Percentiles rank a stretch among this genome's conserved stretches.
Evolutionary conservation across 176 grass and related monocot genomes (phyloP).

Genomic region (Echinochloa phyllopogon): DNA sequence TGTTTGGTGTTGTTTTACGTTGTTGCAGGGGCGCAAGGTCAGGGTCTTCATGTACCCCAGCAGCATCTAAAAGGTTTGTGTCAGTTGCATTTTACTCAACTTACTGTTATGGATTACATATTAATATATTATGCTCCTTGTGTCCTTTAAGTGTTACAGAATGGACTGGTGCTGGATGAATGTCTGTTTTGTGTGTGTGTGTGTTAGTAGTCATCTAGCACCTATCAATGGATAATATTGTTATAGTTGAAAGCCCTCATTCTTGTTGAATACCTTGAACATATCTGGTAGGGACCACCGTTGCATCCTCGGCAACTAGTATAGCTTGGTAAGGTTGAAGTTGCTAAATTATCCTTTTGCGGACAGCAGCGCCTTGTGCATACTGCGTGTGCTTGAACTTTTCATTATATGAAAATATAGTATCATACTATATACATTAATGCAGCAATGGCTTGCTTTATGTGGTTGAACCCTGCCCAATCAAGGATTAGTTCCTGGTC

Average conservation of each 20-base stretch:
- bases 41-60: conserved; percentile 91
- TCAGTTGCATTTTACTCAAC: not conserved
- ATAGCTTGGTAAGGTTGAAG: not conserved
- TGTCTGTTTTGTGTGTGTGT: not conserved
- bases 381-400: not conserved
- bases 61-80: conserved; percentile 74
- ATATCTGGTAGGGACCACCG: not conserved
- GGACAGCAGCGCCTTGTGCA: not conserved
- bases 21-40: conserved; percentile 70
- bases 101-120: not conserved
- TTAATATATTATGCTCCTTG: not conserved
- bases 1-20: not conserved
- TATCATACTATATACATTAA: not conserved
- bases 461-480: not conserved
- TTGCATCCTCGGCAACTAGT: not conserved
- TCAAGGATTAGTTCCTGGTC: not conserved
- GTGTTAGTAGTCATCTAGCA: not conserved
- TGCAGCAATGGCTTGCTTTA: not conserved
- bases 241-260: not conserved
- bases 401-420: not conserved
- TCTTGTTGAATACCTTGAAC: not conserved
- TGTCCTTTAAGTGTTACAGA: not conserved
- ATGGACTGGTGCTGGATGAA: not conserved
- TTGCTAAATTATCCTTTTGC: not conserved
- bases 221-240: not conserved